Percentiles rank a stretch among this genome's conserved stretches.
Evolutionary conservation across 2,329 filamentous ascomycete genomes (phyloP).

Genomic region (Aspergillus sclerotialis): DNA sequence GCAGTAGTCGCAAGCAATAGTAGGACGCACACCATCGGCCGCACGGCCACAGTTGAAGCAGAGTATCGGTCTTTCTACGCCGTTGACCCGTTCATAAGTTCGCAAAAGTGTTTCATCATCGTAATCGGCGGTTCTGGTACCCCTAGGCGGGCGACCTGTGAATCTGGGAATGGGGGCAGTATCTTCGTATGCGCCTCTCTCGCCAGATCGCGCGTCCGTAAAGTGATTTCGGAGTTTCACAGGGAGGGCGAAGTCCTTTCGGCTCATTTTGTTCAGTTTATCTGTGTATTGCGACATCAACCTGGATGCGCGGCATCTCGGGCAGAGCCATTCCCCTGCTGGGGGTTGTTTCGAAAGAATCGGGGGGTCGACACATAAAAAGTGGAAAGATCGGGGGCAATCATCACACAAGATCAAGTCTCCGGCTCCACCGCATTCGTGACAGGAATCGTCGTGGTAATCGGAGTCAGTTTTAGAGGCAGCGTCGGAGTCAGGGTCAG

Average conservation of each 20-base stretch:
- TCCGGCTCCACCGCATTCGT: conserved; percentile 74
- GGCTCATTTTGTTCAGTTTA: conserved; percentile 60
- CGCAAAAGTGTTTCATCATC: conserved; percentile 36
- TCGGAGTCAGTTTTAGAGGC: conserved; percentile 14
- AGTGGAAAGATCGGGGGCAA: conserved; percentile 84
- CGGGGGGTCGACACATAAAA: conserved; percentile 78
- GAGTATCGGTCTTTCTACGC: conserved; percentile 55
- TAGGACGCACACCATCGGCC: conserved; percentile 57
- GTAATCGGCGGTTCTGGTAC: conserved; percentile 15
- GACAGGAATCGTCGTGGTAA: conserved; percentile 87
- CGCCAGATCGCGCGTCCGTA: conserved; percentile 67
- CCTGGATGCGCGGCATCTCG: conserved; percentile 49
- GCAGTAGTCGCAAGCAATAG: conserved; percentile 83
- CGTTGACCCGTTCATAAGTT: conserved; percentile 51
- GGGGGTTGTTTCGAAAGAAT: conserved; percentile 57
- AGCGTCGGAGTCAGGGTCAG: too few relatives aligned
- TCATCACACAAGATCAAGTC: conserved; percentile 90
- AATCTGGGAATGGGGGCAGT: conserved; percentile 33
- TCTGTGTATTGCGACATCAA: conserved; percentile 59
- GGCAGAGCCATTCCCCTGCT: conserved; percentile 77
- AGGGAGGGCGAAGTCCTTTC: conserved; percentile 67
- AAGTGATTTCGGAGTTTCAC: conserved; percentile 66
- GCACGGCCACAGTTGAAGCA: conserved; percentile 70
- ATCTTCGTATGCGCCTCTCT: conserved; percentile 76
- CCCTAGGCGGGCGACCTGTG: conserved; percentile 15